Base-by-base conservation (phyloP, 2,329 filamentous ascomycete genomes). In the Corinectria fuckeliana region DNA sequence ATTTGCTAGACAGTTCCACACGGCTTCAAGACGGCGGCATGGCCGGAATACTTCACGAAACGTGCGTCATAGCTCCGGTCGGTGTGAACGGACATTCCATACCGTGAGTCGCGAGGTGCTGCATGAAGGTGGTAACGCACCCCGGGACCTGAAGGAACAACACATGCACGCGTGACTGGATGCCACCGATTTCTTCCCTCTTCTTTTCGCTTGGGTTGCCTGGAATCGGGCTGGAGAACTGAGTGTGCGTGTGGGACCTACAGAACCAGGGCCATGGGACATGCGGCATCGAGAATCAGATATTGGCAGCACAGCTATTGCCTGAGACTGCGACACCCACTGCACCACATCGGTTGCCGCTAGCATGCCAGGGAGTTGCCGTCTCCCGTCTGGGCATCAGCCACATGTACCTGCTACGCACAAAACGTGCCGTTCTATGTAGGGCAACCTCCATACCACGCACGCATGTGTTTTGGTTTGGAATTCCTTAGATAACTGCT, bases 361-460 rank as follows among this genome's bases (percentile, higher is more conserved):
- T 21, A 25, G 13, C 9, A 2, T 4, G 25, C 42, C 34, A 28
- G 41, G 42, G 26, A 49, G 25, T 30, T 60, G 58, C 58, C 58
- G 58, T 48, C 42, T 57, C 48, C 58, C 58, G 58, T 57, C 58
- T 60, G 48, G 58, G 58, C 58, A 42, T 21, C 42, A 13, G 36
- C 21, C 39, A 25, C 34, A 39, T 30, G 50, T 53, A 28, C 28
- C 30, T 7, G 36, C 4, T 50, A 38, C 32, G 21, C 42, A 20
- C 32, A 28, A 32, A 21, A 34, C 34, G 21, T 34, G 14, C 34
- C 34, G 6, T n/a, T n/a, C n/a, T n/a, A n/a, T n/a, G n/a, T 16
- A 26, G 25, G 38, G 13, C 30, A 45, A 39, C n/a, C 21, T 36
- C 36, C 36, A 49, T 56, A 32, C 9, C 44, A 21, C n/a, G n/a